A percentile compares a stretch with the other conserved stretches of the same genome.
phyloP scores from a whole-genome alignment of 305 asterid genomes.

The Salvia sclarea region DNA sequence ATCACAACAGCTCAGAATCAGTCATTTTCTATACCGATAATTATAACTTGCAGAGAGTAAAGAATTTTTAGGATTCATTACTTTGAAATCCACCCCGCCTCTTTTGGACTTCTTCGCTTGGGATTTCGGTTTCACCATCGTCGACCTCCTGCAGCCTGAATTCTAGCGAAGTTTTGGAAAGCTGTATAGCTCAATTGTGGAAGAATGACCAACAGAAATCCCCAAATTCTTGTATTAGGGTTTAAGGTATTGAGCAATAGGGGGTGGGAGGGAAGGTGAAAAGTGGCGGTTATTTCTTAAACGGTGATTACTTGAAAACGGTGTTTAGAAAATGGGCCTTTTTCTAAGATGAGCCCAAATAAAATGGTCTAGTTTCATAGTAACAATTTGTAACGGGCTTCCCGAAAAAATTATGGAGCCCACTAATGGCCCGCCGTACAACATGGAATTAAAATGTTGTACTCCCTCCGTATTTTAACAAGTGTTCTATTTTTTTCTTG shows the following conservation, averaged over 20 bases:
- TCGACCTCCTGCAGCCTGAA: conserved; percentile 22
- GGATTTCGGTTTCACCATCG: conserved; percentile 70
- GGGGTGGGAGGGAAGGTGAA: background rate
- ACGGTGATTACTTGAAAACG: conserved; percentile 19
- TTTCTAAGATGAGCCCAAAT: background rate
- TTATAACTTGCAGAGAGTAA: conserved; percentile 1
- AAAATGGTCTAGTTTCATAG: no score
- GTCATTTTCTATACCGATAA: background rate
- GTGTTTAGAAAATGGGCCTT: background rate
- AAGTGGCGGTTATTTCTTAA: conserved; percentile 28
- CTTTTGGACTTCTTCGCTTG: conserved; percentile 67
- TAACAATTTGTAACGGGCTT: background rate
- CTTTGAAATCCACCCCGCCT: conserved; percentile 86
- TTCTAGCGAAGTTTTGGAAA: background rate
- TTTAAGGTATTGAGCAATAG: conserved; percentile 31
- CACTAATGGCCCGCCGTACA: no score
- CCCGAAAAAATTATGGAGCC: background rate
- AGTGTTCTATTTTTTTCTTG: no score
- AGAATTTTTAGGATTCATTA: conserved; percentile 34
- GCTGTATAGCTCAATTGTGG: background rate
- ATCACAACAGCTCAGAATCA: conserved; percentile 1
- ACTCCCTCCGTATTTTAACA: no score
- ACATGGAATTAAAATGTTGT: no score
- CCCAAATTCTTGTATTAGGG: conserved; percentile 27
- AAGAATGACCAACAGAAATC: background rate